Base-by-base conservation (phyloP, 306 rosid genomes). In the Acacia melanoxylon region DNA sequence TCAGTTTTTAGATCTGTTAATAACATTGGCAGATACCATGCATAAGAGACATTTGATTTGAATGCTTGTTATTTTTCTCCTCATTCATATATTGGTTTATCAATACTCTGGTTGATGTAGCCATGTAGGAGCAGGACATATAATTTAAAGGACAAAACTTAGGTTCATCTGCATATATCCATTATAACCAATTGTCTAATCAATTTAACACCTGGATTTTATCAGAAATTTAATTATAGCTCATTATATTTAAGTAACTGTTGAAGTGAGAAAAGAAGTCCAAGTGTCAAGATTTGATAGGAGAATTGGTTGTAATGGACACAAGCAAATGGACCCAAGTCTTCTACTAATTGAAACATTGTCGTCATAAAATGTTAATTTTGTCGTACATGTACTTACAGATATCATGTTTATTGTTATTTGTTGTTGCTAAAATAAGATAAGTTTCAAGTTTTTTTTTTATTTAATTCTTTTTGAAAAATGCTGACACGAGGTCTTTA, bases 1-100 rank as follows among this genome's bases (percentile, higher is more conserved):
- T 73, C 0, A 37, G 10, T 10, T 37, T 27, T 27, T 15, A n/a
- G 5, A 27, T 72, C n/a, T 24, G 41, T 7, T 27, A 6, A 46
- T 27, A 17, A 48, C 54, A 40, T n/a, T 41, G 10, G 9, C 44
- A 72, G 25, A 41, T n/a, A 24, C 25, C 20, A 14, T 29, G 27
- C 22, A 72, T 8, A 6, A 54, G 61, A 29, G 61, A 77, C 40
- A 76, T 14, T 14, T 76, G 46, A 76, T 14, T 14, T 76, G 46
- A 62, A 17, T 35, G 59, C 70, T 41, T 15, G 6, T 31, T 42
- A 20, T 41, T 41, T 63, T 62, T 44, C 49, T 10, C 58, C 48
- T 51, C n/a, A 27, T 16, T 69, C 72, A 77, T 25, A 69, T 29
- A 51, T 69, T 41, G 51, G 54, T 69, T 69, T 69, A 42, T 69